Conservation (phyloP, 75 land plant genomes). For the Sequoia sempervirens region DNA sequence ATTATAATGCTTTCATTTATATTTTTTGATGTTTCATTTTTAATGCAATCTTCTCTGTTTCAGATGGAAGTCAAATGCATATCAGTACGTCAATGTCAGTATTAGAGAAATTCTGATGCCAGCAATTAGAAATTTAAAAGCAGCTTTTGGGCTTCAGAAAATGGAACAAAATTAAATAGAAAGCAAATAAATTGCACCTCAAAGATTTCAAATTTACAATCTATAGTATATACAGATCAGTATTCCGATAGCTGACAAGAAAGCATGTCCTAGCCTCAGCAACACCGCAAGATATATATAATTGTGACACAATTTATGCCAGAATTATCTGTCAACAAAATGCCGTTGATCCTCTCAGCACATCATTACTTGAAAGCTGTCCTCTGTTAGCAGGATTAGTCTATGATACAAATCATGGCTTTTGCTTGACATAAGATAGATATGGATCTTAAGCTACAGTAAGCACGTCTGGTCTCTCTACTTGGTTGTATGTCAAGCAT, state of each 20-base stretch:
- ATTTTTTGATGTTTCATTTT: not conserved
- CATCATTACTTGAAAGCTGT: constrained; percentile 3
- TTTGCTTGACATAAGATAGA: constrained; percentile 67
- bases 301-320: not conserved
- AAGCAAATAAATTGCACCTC: not conserved
- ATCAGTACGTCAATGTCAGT: not conserved
- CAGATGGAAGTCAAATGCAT: not conserved
- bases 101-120: not conserved
- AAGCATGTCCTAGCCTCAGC: not conserved
- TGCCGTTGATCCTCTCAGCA: not conserved
- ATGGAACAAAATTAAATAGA: not conserved
- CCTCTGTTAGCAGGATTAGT: not conserved
- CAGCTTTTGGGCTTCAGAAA: not conserved
- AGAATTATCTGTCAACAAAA: constrained; percentile 1
- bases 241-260: not conserved
- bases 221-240: not conserved
- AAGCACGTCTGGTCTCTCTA: constrained; percentile 90
- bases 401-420: constrained; percentile 21
- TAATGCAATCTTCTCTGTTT: not conserved
- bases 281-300: not conserved
- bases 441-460: constrained; percentile 90
- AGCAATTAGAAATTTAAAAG: not conserved
- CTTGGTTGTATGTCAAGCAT: constrained; percentile 90
- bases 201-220: not conserved
- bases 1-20: not conserved